Percentiles rank a stretch among this genome's conserved stretches.
Conservation (phyloP, 116 monocot genomes). For the Phalaenopsis hybrid region DNA sequence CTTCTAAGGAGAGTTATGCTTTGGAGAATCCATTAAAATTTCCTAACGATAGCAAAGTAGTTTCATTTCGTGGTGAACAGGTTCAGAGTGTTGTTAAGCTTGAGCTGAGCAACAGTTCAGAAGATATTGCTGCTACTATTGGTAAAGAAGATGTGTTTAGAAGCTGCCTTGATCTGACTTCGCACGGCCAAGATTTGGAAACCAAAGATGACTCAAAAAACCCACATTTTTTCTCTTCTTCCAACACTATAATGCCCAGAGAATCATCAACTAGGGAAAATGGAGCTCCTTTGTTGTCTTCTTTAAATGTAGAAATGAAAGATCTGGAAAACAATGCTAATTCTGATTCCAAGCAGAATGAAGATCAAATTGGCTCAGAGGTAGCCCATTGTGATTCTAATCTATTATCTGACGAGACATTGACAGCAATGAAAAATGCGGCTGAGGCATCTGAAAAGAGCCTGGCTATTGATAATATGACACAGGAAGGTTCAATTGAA, state of each 20-base stretch:
- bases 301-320: conserved; percentile 7
- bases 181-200: conserved; percentile 19
- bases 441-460: conserved; percentile 11
- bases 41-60: conserved; percentile 5
- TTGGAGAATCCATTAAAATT: conserved; percentile 12
- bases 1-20: conserved; percentile 13
- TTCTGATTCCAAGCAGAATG: conserved; percentile 14
- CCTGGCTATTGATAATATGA: conserved; percentile 3
- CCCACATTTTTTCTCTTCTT: conserved; percentile 15
- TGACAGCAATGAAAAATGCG: conserved; percentile 5
- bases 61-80: conserved; percentile 14
- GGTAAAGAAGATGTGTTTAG: conserved; percentile 49
- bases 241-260: background rate
- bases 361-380: conserved; percentile 8
- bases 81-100: background rate
- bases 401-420: background rate
- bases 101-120: conserved; percentile 10
- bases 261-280: conserved; percentile 1
- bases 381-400: conserved; percentile 6
- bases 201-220: conserved; percentile 11
- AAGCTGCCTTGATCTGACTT: conserved; percentile 58
- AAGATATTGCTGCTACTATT: conserved; percentile 16
- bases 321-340: conserved; percentile 6
- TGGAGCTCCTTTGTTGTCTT: conserved; percentile 6
- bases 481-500: background rate